phyloP scores from a whole-genome alignment of 805 yeast species.

The Candida hungchunana region DNA sequence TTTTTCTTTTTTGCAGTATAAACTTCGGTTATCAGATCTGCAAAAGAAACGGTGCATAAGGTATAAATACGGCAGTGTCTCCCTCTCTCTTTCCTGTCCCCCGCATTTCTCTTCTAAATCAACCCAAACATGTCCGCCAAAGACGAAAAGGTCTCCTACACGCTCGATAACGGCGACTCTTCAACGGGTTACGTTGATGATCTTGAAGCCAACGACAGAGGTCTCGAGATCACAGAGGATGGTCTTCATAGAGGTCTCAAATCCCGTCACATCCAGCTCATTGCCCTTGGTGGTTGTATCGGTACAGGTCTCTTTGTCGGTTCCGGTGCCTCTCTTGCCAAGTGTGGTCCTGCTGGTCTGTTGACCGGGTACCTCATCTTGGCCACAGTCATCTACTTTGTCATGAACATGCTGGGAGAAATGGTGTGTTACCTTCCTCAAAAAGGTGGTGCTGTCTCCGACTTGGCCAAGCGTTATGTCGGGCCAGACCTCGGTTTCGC shows the following conservation, averaged over 20 bases:
- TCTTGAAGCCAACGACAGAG: slow-evolving; percentile 10
- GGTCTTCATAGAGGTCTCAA: slow-evolving; percentile 35
- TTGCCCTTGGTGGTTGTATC: slow-evolving; percentile 80
- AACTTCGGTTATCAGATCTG: too few species aligned
- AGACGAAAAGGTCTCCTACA: slow-evolving; percentile 19
- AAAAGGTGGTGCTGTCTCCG: slow-evolving; percentile 61
- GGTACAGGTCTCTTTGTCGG: slow-evolving; percentile 85
- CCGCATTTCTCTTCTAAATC: too few species aligned
- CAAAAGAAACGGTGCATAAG: too few species aligned
- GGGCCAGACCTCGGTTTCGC: slow-evolving; percentile 28
- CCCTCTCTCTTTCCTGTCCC: too few species aligned
- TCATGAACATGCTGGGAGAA: slow-evolving; percentile 64
- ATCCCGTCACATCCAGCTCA: slow-evolving; percentile 71
- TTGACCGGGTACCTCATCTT: slow-evolving; percentile 59
- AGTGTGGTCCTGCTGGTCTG: slow-evolving; percentile 72
- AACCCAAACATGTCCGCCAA: too few species aligned
- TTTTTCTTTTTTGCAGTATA: too few species aligned
- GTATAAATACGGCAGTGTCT: too few species aligned
- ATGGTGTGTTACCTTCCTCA: slow-evolving; percentile 60
- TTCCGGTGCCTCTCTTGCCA: slow-evolving; percentile 54
- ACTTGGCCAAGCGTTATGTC: slow-evolving; percentile 52
- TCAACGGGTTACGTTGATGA: slow-evolving; percentile 26
- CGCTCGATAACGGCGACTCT: slow-evolving; percentile 18
- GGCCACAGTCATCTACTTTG: slow-evolving; percentile 59
- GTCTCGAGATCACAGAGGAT: slow-evolving; percentile 5